These are phyloP conservation scores for Apiospora sp. DNA, from an alignment of 2,329 filamentous ascomycete genomes.

Conservation along the genomic window DNA sequence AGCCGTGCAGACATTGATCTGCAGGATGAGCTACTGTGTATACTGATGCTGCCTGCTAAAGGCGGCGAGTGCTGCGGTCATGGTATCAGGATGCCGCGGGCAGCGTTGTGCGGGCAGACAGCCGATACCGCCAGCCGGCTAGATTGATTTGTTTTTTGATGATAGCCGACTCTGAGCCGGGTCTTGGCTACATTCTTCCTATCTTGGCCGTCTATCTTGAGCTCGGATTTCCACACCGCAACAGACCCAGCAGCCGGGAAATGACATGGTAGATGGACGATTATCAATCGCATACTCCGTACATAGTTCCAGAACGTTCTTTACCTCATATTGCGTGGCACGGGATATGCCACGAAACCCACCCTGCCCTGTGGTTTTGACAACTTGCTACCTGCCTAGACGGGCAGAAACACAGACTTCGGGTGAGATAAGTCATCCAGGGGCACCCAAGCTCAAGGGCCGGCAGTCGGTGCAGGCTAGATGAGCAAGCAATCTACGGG, in stretches of 20 bases:
- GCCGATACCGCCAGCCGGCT: conserved; percentile 7
- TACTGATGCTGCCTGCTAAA: not conserved
- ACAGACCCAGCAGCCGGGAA: conserved; percentile 16
- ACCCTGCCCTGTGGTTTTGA: not conserved
- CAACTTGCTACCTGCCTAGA: not conserved
- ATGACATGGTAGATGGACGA: not conserved
- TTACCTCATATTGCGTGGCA: not conserved
- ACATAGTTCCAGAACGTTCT: not conserved
- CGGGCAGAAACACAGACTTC: not conserved
- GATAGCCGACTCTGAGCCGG: conserved; percentile 6
- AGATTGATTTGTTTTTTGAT: conserved; percentile 10
- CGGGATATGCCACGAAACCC: not conserved
- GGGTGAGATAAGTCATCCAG: conserved; percentile 7
- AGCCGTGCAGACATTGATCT: conserved; percentile 6
- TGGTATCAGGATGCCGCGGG: not conserved
- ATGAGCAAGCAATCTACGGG: conserved; percentile 7
- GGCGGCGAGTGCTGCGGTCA: conserved; percentile 3
- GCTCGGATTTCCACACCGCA: not conserved
- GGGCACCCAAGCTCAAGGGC: conserved; percentile 4
- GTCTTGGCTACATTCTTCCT: conserved; percentile 16
- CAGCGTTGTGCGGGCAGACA: conserved; percentile 4
- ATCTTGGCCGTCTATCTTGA: not conserved
- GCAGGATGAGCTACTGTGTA: not conserved
- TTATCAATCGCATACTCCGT: not conserved
- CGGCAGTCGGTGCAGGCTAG: not conserved